phyloP scores from a whole-genome alignment of 129 eudicot species.

The Apium graveolens region DNA sequence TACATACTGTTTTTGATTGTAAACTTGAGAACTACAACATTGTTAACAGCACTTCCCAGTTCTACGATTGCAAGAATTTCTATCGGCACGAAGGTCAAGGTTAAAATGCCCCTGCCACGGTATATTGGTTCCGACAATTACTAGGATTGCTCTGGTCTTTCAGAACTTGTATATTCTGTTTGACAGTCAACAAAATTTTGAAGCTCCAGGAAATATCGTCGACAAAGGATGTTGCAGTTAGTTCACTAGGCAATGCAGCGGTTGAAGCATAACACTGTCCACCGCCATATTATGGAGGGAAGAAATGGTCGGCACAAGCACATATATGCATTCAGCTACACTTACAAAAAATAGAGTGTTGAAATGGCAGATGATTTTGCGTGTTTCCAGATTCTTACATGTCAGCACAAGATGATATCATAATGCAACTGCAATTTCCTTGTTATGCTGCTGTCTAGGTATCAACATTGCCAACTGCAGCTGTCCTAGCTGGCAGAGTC shows the following conservation, averaged over 20 bases:
- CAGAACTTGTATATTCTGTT: not conserved
- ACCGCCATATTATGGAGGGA: not conserved
- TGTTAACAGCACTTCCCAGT: not conserved
- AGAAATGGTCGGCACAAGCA: not conserved
- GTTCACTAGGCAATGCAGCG: not conserved
- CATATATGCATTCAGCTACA: not conserved
- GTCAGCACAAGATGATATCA: not conserved
- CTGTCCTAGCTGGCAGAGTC: constrained; percentile 54
- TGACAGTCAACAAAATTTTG: not conserved
- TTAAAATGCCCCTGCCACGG: not conserved
- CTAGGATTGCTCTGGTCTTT: not conserved
- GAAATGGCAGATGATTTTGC: not conserved
- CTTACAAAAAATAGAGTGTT: not conserved
- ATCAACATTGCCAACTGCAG: constrained; percentile 59
- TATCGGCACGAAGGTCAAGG: not conserved
- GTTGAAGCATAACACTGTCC: not conserved
- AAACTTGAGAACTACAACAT: not conserved
- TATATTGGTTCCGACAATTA: not conserved
- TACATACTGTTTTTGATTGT: not conserved
- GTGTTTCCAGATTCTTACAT: not conserved
- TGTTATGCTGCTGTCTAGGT: constrained; percentile 25
- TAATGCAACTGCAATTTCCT: not conserved
- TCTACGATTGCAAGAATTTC: not conserved
- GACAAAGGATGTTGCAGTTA: not conserved
- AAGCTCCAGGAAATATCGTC: not conserved